Conservation (phyloP, 495 filamentous ascomycete genomes). For the Glonium stellatum region DNA sequence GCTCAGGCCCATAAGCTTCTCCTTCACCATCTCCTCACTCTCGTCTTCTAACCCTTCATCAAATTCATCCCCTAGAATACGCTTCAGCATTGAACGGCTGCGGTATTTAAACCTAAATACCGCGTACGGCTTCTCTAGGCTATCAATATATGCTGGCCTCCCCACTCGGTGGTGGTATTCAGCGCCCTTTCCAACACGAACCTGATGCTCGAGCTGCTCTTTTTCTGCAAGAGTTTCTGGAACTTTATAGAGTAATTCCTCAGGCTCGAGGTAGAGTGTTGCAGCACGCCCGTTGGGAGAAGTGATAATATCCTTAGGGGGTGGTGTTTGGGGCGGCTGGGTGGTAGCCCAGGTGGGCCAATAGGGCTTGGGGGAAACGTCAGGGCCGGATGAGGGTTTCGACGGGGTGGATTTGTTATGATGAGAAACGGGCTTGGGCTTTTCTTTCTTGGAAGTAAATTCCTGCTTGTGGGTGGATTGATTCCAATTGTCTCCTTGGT, state of each 20-base stretch:
- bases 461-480: background rate
- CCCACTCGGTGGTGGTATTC: slow-evolving; percentile 35
- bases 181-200: slow-evolving; percentile 34
- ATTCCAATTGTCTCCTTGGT: background rate
- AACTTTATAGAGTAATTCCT: slow-evolving; percentile 14
- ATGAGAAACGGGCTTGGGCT: background rate
- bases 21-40: background rate
- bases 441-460: background rate
- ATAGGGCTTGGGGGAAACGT: slow-evolving; percentile 6
- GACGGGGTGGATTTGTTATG: background rate
- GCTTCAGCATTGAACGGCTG: slow-evolving; percentile 20
- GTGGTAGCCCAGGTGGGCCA: slow-evolving; percentile 14
- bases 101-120: slow-evolving; percentile 46
- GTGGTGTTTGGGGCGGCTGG: background rate
- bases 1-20: slow-evolving; percentile 20
- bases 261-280: slow-evolving; percentile 1
- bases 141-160: slow-evolving; percentile 40
- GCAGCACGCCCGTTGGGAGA: background rate
- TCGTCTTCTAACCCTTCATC: slow-evolving; percentile 4
- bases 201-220: slow-evolving; percentile 30
- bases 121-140: slow-evolving; percentile 40
- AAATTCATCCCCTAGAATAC: slow-evolving; percentile 2
- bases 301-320: background rate
- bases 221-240: slow-evolving; percentile 7
- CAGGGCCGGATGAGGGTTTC: background rate